A percentile compares a stretch with the other conserved stretches of the same genome.
Evolutionary conservation across 2,329 filamentous ascomycete genomes (phyloP).

Genomic region (Ciborinia camelliae): DNA sequence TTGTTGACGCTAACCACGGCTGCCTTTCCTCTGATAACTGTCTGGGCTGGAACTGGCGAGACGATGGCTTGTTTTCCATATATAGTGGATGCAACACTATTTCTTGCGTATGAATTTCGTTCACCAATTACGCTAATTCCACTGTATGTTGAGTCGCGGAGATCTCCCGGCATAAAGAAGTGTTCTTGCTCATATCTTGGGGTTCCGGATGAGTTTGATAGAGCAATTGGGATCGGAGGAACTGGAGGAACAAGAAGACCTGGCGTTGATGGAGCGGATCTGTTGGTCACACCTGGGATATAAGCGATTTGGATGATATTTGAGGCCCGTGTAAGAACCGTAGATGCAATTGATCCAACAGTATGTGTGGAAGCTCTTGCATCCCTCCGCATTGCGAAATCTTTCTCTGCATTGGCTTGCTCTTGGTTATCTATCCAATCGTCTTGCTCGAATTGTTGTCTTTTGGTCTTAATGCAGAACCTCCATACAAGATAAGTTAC

Average conservation of each 20-base stretch:
- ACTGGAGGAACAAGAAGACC: slow-evolving; percentile 84
- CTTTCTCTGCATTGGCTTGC: slow-evolving; percentile 52
- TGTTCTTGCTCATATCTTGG: slow-evolving; percentile 72
- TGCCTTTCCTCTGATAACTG: slow-evolving; percentile 81
- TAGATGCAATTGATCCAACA: slow-evolving; percentile 90
- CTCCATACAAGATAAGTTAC: slow-evolving; percentile 80
- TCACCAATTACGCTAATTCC: slow-evolving; percentile 52
- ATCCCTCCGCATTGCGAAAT: slow-evolving; percentile 52
- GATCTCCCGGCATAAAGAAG: slow-evolving; percentile 88
- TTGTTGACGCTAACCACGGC: slow-evolving; percentile 85
- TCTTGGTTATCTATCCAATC: slow-evolving; percentile 51
- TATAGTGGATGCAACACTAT: slow-evolving; percentile 86
- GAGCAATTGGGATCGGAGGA: slow-evolving; percentile 76
- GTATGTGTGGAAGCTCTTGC: slow-evolving; percentile 76
- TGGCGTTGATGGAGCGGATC: slow-evolving; percentile 79
- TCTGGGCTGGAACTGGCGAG: slow-evolving; percentile 74
- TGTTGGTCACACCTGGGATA: slow-evolving; percentile 94
- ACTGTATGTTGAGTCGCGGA: slow-evolving; percentile 89
- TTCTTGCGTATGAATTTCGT: slow-evolving; percentile 60
- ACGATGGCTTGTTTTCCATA: slow-evolving; percentile 90
- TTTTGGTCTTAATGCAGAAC: slow-evolving; percentile 79
- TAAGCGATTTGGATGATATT: slow-evolving; percentile 99
- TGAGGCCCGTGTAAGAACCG: slow-evolving; percentile 89
- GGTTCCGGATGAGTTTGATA: slow-evolving; percentile 53
- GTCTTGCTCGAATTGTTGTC: slow-evolving; percentile 61